Evolutionary conservation across 139 green algal genomes (phyloP).

Genomic region (Edaphochlamys debaryana): DNA sequence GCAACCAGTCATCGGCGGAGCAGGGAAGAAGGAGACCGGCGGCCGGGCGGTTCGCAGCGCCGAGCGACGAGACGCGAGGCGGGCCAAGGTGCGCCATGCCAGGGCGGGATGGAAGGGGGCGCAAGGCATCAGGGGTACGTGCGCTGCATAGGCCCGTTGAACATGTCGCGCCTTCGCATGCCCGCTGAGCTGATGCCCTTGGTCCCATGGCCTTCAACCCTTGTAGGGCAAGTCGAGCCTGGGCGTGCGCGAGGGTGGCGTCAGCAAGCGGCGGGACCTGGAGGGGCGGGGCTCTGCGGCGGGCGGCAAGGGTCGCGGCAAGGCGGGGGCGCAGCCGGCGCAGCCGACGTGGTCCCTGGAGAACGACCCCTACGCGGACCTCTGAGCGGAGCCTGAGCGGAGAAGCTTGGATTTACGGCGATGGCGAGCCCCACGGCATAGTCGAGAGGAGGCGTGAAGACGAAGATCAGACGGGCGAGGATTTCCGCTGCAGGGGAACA

Average conservation of each 20-base stretch:
- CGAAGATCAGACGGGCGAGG: too few relatives aligned
- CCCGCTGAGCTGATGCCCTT: neutral
- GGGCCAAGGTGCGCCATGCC: too few relatives aligned
- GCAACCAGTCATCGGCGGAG: neutral
- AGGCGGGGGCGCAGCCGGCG: neutral
- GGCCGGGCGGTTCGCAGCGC: too few relatives aligned
- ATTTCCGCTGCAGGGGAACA: too few relatives aligned
- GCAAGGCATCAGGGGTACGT: too few relatives aligned
- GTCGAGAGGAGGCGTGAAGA: too few relatives aligned
- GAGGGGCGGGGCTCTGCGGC: too few relatives aligned
- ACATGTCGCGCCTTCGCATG: neutral
- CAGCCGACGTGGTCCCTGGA: slow-evolving; percentile 14
- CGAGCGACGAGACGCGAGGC: neutral
- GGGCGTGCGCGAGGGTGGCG: neutral
- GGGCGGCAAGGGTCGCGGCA: neutral
- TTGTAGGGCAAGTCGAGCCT: neutral
- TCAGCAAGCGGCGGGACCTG: neutral
- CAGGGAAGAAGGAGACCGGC: neutral
- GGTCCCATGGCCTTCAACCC: neutral
- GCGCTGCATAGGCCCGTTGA: too few relatives aligned
- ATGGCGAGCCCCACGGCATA: too few relatives aligned
- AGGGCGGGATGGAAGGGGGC: neutral
- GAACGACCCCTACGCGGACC: slow-evolving; percentile 21
- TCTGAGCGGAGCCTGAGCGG: too few relatives aligned
- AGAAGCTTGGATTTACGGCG: too few relatives aligned